phyloP scores from a whole-genome alignment of 2,329 filamentous ascomycete species.

The Fusarium neocosmosporiellum region DNA sequence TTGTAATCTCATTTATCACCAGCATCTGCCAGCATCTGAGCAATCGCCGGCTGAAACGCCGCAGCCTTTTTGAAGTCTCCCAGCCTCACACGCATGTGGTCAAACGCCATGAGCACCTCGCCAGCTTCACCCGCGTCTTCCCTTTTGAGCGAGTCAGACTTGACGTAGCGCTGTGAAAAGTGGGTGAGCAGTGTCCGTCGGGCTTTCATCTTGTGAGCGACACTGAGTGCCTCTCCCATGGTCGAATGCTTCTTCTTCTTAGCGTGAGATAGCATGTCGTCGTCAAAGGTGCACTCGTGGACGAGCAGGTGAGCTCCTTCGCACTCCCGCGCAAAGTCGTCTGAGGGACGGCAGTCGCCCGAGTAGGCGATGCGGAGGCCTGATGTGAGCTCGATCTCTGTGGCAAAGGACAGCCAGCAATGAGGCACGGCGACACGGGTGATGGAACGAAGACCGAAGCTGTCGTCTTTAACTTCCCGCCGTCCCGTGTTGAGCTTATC shows the following conservation, averaged over 20 bases:
- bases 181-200: constrained; percentile 88
- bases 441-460: constrained; percentile 73
- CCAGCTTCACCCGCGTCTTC: constrained; percentile 50
- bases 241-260: constrained; percentile 91
- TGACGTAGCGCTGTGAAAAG: constrained; percentile 94
- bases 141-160: constrained; percentile 54
- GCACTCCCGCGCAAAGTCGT: constrained; percentile 76
- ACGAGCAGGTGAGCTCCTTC: constrained; percentile 83
- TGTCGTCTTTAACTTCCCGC: constrained; percentile 54
- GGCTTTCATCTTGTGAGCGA: constrained; percentile 83
- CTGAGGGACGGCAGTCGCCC: constrained; percentile 88
- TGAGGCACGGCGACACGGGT: constrained; percentile 78
- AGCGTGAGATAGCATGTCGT: constrained; percentile 83
- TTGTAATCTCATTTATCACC: constrained; percentile 22
- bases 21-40: constrained; percentile 29
- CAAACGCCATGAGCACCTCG: constrained; percentile 77
- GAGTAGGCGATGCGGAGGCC: constrained; percentile 92
- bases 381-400: constrained; percentile 80
- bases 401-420: constrained; percentile 82
- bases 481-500: constrained; percentile 48
- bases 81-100: constrained; percentile 80
- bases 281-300: constrained; percentile 96
- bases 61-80: constrained; percentile 76
- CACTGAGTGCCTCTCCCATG: constrained; percentile 82
- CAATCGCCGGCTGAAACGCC: constrained; percentile 40